phyloP scores from a whole-genome alignment of 2,329 filamentous ascomycete genomes.

The Fusarium sp. region DNA sequence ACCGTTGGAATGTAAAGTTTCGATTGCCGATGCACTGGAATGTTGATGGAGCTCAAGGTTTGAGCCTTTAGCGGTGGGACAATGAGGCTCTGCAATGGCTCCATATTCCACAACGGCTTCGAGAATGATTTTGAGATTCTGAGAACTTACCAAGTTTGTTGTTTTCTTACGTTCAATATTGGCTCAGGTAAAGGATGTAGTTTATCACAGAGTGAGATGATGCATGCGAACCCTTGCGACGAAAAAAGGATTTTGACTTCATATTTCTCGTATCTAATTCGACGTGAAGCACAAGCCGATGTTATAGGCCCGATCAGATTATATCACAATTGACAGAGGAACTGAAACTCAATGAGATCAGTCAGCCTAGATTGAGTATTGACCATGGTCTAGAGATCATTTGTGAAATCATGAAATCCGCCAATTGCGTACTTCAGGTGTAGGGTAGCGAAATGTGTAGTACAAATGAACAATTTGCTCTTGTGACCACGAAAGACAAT shows the following conservation, averaged over 20 bases:
- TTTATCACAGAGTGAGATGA: background rate
- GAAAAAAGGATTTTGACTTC: background rate
- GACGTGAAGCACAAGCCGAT: fast-evolving
- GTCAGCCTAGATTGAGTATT: background rate
- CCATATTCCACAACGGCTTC: background rate
- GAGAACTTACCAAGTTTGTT: background rate
- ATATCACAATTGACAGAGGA: fast-evolving
- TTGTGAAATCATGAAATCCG: background rate
- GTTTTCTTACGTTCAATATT: background rate
- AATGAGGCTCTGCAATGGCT: slow-evolving; percentile 4
- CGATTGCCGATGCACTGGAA: slow-evolving; percentile 23
- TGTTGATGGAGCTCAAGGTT: slow-evolving; percentile 18
- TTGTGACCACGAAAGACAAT: fast-evolving
- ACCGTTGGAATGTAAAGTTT: slow-evolving; percentile 19
- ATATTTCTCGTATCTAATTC: background rate
- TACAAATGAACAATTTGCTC: background rate
- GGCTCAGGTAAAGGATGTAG: too few relatives aligned
- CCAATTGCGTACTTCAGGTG: background rate
- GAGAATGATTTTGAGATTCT: background rate
- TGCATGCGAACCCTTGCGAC: fast-evolving
- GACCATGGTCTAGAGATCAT: background rate
- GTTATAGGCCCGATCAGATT: fast-evolving
- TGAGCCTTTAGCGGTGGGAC: background rate
- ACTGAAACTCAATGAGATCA: background rate
- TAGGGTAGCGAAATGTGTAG: background rate